A percentile compares a stretch with the other conserved stretches of the same genome.
phyloP scores from a whole-genome alignment of 345 rosid genomes.

The Cochlearia excelsa region DNA sequence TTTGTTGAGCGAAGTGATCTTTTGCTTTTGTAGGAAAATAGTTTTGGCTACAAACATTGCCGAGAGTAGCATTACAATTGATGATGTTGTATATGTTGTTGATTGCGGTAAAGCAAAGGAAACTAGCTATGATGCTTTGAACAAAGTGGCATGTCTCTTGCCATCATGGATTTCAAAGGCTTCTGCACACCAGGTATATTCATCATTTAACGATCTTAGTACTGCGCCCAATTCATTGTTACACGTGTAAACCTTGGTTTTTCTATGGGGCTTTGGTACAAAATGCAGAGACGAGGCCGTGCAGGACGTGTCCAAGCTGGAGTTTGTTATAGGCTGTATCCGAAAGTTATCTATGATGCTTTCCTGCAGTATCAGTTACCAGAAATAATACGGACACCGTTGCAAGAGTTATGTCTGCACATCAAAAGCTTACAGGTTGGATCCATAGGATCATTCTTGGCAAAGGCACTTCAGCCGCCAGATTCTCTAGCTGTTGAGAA shows the following conservation, averaged over 20 bases:
- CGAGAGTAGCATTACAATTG: slow-evolving; percentile 96
- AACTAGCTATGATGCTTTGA: slow-evolving; percentile 95
- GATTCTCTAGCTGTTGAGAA: slow-evolving; percentile 92
- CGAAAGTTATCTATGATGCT: slow-evolving; percentile 72
- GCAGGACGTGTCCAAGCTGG: slow-evolving; percentile 99
- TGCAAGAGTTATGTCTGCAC: slow-evolving; percentile 88
- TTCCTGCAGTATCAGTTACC: slow-evolving; percentile 84
- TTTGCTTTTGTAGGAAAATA: slow-evolving; percentile 62
- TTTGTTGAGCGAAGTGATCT: neutral
- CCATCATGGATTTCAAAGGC: slow-evolving; percentile 99
- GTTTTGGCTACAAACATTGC: slow-evolving; percentile 94
- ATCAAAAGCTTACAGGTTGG: slow-evolving; percentile 93
- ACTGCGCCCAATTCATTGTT: slow-evolving; percentile 5
- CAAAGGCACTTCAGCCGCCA: slow-evolving; percentile 96
- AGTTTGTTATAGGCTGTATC: slow-evolving; percentile 89
- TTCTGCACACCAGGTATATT: slow-evolving; percentile 83
- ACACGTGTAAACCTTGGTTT: neutral
- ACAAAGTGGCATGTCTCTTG: slow-evolving; percentile 89
- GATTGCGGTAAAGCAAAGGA: slow-evolving; percentile 98
- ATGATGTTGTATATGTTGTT: slow-evolving; percentile 93
- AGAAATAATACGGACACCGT: slow-evolving; percentile 89
- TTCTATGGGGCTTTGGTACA: slow-evolving; percentile 23
- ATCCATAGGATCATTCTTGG: slow-evolving; percentile 74
- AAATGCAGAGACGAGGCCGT: slow-evolving; percentile 83
- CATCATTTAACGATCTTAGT: slow-evolving; percentile 13